phyloP scores from a whole-genome alignment of 2,329 filamentous ascomycete genomes.

The Xylaria sp. region DNA sequence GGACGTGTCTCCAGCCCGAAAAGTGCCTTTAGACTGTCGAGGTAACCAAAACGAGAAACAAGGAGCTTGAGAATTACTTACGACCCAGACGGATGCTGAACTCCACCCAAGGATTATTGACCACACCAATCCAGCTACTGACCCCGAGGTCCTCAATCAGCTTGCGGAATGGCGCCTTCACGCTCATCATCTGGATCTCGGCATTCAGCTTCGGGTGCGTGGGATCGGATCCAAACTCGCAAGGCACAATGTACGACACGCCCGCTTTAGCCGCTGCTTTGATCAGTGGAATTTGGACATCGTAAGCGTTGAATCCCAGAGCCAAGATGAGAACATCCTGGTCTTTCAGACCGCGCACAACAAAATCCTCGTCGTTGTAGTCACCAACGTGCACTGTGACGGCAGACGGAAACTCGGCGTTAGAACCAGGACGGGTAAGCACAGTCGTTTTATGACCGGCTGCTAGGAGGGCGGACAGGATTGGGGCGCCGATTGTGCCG shows the following conservation, averaged over 20 bases:
- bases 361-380: constrained; percentile 37
- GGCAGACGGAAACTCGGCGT: constrained; percentile 25
- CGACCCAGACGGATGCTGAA: constrained; percentile 37
- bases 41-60: background rate
- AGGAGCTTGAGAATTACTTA: background rate
- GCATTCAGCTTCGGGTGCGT: constrained; percentile 26
- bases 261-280: constrained; percentile 43
- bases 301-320: constrained; percentile 32
- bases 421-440: constrained; percentile 40
- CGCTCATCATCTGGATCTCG: constrained; percentile 31
- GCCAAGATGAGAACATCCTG: constrained; percentile 45
- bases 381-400: constrained; percentile 28
- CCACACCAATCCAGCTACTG: constrained; percentile 42
- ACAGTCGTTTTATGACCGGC: constrained; percentile 40
- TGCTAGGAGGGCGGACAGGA: constrained; percentile 39
- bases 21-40: background rate
- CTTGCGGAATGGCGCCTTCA: constrained; percentile 37
- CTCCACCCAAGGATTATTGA: constrained; percentile 44
- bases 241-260: constrained; percentile 41
- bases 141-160: constrained; percentile 40
- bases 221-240: constrained; percentile 42
- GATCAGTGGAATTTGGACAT: constrained; percentile 36
- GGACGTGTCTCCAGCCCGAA: too few relatives aligned
- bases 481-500: constrained; percentile 39
- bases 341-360: constrained; percentile 37